phyloP scores from a whole-genome alignment of 1,284 basidiomycete species.

The Neolentinus lepideus region DNA sequence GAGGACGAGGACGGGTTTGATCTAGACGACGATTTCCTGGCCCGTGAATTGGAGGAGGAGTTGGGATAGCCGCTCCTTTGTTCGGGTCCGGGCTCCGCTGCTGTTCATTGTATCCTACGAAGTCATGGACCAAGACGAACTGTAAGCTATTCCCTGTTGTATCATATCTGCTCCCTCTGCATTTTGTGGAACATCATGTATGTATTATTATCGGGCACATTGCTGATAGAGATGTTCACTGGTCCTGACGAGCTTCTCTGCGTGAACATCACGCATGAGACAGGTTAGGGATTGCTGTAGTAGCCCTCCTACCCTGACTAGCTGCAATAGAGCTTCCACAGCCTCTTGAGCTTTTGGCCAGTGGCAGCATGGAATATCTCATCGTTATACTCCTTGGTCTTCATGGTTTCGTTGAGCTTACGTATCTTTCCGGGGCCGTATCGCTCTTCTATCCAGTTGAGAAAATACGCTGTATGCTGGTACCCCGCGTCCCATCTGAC shows the following conservation, averaged over 20 bases:
- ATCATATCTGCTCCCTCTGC: constrained; percentile 5
- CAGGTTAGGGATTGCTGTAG: not conserved
- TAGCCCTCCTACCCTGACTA: constrained; percentile 20
- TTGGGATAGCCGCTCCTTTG: constrained; percentile 41
- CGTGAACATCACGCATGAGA: not conserved
- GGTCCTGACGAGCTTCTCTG: not conserved
- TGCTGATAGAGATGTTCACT: not conserved
- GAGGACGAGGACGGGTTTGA: constrained; percentile 35
- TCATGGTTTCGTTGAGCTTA: constrained; percentile 48
- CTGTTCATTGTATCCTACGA: constrained; percentile 1
- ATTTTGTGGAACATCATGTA: constrained; percentile 11
- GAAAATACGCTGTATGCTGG: constrained; percentile 62
- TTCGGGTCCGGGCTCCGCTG: constrained; percentile 1
- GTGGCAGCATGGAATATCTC: constrained; percentile 45
- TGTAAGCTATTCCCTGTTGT: constrained; percentile 2
- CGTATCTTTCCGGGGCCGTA: constrained; percentile 46
- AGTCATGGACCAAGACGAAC: not conserved
- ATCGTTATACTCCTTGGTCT: constrained; percentile 39
- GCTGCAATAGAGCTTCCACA: constrained; percentile 50
- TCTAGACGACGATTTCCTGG: constrained; percentile 66
- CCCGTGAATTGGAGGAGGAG: constrained; percentile 66
- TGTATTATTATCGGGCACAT: constrained; percentile 5
- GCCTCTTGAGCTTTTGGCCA: constrained; percentile 39
- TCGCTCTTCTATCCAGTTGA: constrained; percentile 58
- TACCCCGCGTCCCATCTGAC: constrained; percentile 69